Conservation (phyloP, 352 stramenopile genomes). For the Pythium volutum region DNA sequence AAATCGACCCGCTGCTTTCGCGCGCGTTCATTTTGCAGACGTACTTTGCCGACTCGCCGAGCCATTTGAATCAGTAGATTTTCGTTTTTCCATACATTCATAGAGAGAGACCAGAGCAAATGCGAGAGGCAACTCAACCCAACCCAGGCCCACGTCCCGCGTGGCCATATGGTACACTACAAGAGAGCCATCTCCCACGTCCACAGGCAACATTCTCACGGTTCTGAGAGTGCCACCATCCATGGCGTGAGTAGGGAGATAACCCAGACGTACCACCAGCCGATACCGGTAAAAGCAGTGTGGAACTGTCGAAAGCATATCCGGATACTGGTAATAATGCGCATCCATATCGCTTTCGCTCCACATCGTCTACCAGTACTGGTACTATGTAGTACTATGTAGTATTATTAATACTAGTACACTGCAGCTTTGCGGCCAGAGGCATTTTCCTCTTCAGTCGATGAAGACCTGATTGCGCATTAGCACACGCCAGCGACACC, state of each 20-base stretch:
- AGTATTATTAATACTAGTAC: too few relatives aligned
- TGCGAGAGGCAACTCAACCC: neutral
- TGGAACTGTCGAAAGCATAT: conserved; percentile 7
- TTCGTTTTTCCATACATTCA: neutral
- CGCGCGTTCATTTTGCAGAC: conserved; percentile 95
- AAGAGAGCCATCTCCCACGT: neutral
- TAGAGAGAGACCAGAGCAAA: neutral
- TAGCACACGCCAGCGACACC: neutral
- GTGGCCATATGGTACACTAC: neutral
- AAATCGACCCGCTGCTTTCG: conserved; percentile 98
- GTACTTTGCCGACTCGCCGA: conserved; percentile 87
- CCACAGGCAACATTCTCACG: neutral
- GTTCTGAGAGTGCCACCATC: neutral
- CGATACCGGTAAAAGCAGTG: neutral
- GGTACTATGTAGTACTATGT: too few relatives aligned
- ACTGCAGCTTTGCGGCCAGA: too few relatives aligned
- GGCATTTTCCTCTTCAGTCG: conserved; percentile 15
- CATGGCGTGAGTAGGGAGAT: neutral
- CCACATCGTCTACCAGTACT: neutral
- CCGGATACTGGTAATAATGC: too few relatives aligned
- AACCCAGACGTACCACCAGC: neutral
- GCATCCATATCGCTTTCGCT: too few relatives aligned
- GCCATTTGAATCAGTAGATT: conserved; percentile 54
- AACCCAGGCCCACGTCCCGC: neutral
- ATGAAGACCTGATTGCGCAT: conserved; percentile 24